phyloP scores from a whole-genome alignment of 352 stramenopile species.

The Pythium vanterpoolii region DNA sequence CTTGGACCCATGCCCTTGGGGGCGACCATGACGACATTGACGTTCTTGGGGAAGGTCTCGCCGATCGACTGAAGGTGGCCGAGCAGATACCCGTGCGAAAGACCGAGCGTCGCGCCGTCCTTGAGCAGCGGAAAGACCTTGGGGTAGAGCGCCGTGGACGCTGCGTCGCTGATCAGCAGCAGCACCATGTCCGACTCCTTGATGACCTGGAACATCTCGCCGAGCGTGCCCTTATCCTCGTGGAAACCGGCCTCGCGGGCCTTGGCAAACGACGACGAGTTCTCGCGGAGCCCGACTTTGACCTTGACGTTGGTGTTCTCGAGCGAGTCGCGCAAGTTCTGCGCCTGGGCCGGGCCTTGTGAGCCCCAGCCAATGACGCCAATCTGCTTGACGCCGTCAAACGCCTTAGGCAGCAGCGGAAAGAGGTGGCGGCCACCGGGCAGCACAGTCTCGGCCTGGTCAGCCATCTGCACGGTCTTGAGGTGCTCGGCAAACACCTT shows the following conservation, averaged over 20 bases:
- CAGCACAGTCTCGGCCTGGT: slow-evolving; percentile 72
- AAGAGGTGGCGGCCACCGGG: slow-evolving; percentile 92
- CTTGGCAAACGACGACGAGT: slow-evolving; percentile 79
- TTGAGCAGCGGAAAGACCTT: slow-evolving; percentile 97
- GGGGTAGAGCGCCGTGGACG: slow-evolving; percentile 94
- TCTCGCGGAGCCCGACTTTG: slow-evolving; percentile 85
- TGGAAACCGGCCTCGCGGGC: slow-evolving; percentile 90
- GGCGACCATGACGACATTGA: slow-evolving; percentile 98
- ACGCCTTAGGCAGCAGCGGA: slow-evolving; percentile 93
- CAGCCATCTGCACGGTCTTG: slow-evolving; percentile 75
- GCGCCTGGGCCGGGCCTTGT: slow-evolving; percentile 95
- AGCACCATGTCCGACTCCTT: slow-evolving; percentile 96
- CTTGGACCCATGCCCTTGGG: slow-evolving; percentile 98
- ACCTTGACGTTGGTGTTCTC: slow-evolving; percentile 89
- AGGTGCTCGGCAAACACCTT: slow-evolving; percentile 71
- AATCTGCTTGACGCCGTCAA: slow-evolving; percentile 96
- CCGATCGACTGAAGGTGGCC: slow-evolving; percentile 95
- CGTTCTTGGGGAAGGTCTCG: slow-evolving; percentile 93
- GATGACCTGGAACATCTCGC: slow-evolving; percentile 96
- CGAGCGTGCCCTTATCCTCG: slow-evolving; percentile 91
- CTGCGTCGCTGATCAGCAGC: slow-evolving; percentile 96
- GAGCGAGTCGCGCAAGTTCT: slow-evolving; percentile 97
- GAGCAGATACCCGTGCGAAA: slow-evolving; percentile 97
- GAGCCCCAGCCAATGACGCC: slow-evolving; percentile 98
- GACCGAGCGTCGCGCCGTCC: slow-evolving; percentile 91